Percentiles rank a stretch among this genome's conserved stretches.
Conservation (phyloP, 805 yeast species). For the Saccharomycopsis schoenii region DNA sequence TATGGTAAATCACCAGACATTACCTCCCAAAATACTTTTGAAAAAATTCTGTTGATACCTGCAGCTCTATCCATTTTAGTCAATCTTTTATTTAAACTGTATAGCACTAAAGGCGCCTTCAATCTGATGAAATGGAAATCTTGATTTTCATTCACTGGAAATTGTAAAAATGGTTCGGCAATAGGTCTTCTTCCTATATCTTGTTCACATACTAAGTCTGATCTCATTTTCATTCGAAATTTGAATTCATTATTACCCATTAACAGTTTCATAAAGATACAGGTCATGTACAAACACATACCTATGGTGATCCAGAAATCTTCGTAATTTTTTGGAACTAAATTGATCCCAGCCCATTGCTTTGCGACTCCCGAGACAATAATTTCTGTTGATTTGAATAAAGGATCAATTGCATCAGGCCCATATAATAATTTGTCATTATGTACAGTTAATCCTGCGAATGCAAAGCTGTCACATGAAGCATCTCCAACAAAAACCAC, state of each 20-base stretch:
- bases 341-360: constrained; percentile 92
- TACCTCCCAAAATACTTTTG: constrained; percentile 84
- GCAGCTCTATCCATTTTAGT: constrained; percentile 92
- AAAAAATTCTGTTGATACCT: constrained; percentile 84
- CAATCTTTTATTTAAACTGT: constrained; percentile 83
- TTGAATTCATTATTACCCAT: constrained; percentile 82
- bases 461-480: constrained; percentile 42
- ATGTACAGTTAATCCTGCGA: constrained; percentile 63
- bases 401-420: constrained; percentile 66
- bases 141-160: constrained; percentile 41
- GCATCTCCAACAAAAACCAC: constrained; percentile 61
- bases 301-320: constrained; percentile 91
- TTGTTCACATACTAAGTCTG: constrained; percentile 57
- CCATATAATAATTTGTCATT: constrained; percentile 60
- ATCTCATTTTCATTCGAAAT: constrained; percentile 52
- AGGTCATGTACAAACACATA: constrained; percentile 72
- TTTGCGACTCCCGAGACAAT: constrained; percentile 64
- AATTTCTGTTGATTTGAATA: constrained; percentile 56
- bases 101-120: constrained; percentile 79
- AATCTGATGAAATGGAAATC: constrained; percentile 57
- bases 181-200: constrained; percentile 78
- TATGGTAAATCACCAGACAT: constrained; percentile 88
- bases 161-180: constrained; percentile 56
- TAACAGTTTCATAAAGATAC: constrained; percentile 53
- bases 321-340: constrained; percentile 66